These are phyloP conservation scores for Mytilinidion resinicola DNA, from an alignment of 495 filamentous ascomycete genomes.

Conservation along the genomic window DNA sequence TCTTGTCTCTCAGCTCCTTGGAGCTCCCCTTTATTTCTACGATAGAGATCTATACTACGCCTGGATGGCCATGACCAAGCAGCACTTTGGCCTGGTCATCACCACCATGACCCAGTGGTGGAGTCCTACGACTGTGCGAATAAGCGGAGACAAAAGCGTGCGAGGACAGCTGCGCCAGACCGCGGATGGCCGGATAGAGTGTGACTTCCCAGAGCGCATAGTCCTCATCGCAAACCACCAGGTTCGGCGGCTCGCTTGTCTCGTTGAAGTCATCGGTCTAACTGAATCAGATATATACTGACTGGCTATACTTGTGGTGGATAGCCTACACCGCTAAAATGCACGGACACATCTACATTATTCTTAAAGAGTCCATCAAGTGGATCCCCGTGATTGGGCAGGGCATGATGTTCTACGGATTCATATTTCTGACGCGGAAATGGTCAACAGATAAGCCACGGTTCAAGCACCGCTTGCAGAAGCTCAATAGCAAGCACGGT, in stretches of 20 bases:
- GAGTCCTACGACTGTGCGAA: slow-evolving; percentile 66
- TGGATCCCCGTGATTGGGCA: slow-evolving; percentile 67
- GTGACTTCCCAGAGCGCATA: slow-evolving; percentile 67
- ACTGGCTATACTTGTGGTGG: slow-evolving; percentile 90
- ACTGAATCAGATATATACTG: slow-evolving; percentile 56
- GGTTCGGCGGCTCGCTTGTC: slow-evolving; percentile 29
- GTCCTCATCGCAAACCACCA: slow-evolving; percentile 82
- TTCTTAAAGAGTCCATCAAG: slow-evolving; percentile 76
- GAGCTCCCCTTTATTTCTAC: slow-evolving; percentile 62
- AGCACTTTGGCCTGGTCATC: slow-evolving; percentile 64
- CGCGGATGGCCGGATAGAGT: slow-evolving; percentile 60
- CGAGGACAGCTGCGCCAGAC: slow-evolving; percentile 60
- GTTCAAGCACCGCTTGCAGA: slow-evolving; percentile 59
- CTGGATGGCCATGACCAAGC: slow-evolving; percentile 73
- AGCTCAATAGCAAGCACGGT: slow-evolving; percentile 52
- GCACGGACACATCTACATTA: slow-evolving; percentile 81
- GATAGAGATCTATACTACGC: slow-evolving; percentile 65
- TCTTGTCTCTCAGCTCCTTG: slow-evolving; percentile 58
- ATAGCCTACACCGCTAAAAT: slow-evolving; percentile 66
- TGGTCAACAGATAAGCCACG: slow-evolving; percentile 72
- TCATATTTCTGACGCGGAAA: slow-evolving; percentile 78
- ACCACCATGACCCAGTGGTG: slow-evolving; percentile 77
- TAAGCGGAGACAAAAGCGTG: slow-evolving; percentile 71
- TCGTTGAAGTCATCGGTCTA: background rate
- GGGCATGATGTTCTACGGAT: slow-evolving; percentile 77